Evolutionary conservation across 1,139 yeast genomes (phyloP).

Genomic region (Saccharomyces hybrid): DNA sequence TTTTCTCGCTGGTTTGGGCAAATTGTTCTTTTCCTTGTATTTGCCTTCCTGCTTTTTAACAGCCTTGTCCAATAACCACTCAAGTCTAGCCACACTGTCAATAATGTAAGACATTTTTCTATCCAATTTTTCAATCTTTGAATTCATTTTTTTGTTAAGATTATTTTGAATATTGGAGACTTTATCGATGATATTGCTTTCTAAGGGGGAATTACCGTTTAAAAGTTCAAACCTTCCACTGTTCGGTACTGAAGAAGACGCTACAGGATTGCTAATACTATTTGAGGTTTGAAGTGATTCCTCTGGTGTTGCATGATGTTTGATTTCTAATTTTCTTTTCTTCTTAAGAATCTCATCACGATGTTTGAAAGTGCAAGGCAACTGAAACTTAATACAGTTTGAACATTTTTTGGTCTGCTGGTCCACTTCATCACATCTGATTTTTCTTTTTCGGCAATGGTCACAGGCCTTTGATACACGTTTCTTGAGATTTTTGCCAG

Average conservation of each 20-base stretch:
- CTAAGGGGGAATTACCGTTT: not conserved
- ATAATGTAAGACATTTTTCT: slow-evolving; percentile 19
- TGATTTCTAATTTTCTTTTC: slow-evolving; percentile 3
- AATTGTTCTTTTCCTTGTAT: slow-evolving; percentile 1
- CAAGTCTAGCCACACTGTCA: slow-evolving; percentile 19
- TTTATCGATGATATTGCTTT: slow-evolving; percentile 1
- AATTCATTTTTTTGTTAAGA: slow-evolving; percentile 1
- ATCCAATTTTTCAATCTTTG: slow-evolving; percentile 18
- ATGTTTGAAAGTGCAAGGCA: slow-evolving; percentile 14
- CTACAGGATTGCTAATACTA: not conserved
- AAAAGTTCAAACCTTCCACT: not conserved
- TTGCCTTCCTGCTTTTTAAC: slow-evolving; percentile 6
- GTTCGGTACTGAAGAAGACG: not conserved
- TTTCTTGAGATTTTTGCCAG: slow-evolving; percentile 6
- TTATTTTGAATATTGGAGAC: not conserved
- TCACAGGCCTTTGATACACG: slow-evolving; percentile 33
- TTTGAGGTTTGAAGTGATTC: not conserved
- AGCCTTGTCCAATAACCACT: slow-evolving; percentile 14
- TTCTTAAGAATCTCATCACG: slow-evolving; percentile 4
- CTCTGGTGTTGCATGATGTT: not conserved
- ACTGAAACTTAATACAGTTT: slow-evolving; percentile 24
- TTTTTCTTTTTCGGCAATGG: slow-evolving; percentile 32
- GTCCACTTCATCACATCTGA: slow-evolving; percentile 30
- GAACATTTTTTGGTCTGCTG: slow-evolving; percentile 19
- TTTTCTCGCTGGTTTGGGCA: slow-evolving; percentile 11